A percentile compares a stretch with the other conserved stretches of the same genome.
phyloP scores from a whole-genome alignment of 1,284 basidiomycete species.

The Kwoniella shivajii region DNA sequence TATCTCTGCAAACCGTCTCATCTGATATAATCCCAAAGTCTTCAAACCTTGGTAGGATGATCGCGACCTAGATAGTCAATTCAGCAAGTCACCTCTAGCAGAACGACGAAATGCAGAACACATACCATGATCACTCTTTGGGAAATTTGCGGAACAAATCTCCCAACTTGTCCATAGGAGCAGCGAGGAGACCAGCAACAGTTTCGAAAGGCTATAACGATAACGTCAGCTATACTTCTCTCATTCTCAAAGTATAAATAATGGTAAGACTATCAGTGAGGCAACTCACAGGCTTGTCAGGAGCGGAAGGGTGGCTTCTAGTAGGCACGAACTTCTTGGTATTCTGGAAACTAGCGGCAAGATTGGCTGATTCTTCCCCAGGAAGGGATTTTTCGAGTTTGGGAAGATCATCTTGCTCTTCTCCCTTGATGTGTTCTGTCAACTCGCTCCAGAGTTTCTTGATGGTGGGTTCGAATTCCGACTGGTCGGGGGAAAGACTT shows the following conservation, averaged over 20 bases:
- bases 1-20: too few species aligned
- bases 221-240: too few species aligned
- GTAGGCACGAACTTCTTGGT: conserved; percentile 70
- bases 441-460: conserved; percentile 59
- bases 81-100: too few species aligned
- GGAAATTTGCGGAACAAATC: conserved; percentile 65
- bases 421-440: conserved; percentile 24
- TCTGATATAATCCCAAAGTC: too few species aligned
- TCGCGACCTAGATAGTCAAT: too few species aligned
- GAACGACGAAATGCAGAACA: too few species aligned
- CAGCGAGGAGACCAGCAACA: conserved; percentile 60
- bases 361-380: conserved; percentile 35
- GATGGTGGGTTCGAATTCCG: conserved; percentile 56
- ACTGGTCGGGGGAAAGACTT: conserved; percentile 54
- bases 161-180: conserved; percentile 65
- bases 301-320: conserved; percentile 50
- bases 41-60: too few species aligned
- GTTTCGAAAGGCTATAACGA: conserved; percentile 65
- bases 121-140: background rate
- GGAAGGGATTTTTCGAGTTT: conserved; percentile 21
- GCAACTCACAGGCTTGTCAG: conserved; percentile 49
- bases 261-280: too few species aligned
- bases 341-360: conserved; percentile 59
- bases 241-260: too few species aligned
- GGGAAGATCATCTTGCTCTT: conserved; percentile 25